phyloP scores from a whole-genome alignment of 208 protist species.

The Porcisia deanei region DNA sequence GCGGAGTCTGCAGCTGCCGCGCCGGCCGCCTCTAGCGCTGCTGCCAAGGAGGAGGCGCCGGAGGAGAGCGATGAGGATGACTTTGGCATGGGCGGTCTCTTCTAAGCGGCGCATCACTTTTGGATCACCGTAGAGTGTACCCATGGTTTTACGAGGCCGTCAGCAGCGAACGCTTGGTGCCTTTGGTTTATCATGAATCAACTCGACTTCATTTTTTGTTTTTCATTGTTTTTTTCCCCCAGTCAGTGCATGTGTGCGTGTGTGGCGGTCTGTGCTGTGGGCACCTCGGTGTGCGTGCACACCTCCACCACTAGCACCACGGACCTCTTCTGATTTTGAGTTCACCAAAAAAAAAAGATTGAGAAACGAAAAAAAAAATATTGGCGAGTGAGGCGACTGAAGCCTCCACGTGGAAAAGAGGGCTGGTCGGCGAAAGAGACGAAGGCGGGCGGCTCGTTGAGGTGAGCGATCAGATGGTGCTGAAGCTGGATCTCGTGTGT shows the following conservation, averaged over 20 bases:
- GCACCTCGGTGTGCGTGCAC: too few relatives aligned
- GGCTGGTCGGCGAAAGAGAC: too few relatives aligned
- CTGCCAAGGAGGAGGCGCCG: slow-evolving; percentile 57
- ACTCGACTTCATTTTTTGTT: neutral
- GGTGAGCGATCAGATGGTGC: too few relatives aligned
- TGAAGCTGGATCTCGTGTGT: neutral
- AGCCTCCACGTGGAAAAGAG: too few relatives aligned
- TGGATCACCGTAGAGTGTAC: neutral
- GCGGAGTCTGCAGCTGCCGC: slow-evolving; percentile 46
- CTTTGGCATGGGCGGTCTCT: slow-evolving; percentile 85
- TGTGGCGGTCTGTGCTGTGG: too few relatives aligned
- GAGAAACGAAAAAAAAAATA: neutral
- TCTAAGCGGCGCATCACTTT: slow-evolving; percentile 39
- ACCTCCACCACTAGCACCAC: too few relatives aligned
- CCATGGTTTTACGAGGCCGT: neutral
- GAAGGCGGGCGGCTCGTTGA: neutral
- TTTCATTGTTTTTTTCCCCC: neutral
- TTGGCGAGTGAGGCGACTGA: neutral
- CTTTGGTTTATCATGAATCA: neutral
- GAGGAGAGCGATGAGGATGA: slow-evolving; percentile 86
- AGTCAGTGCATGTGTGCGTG: too few relatives aligned
- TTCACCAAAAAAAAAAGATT: neutral
- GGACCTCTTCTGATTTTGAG: too few relatives aligned
- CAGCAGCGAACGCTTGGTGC: neutral
- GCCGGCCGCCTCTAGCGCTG: slow-evolving; percentile 33